Percentiles rank a stretch among this genome's conserved stretches.
These are phyloP conservation scores for Podospora pseudopauciseta DNA, from an alignment of 495 filamentous ascomycete genomes.

Conservation along the genomic window DNA sequence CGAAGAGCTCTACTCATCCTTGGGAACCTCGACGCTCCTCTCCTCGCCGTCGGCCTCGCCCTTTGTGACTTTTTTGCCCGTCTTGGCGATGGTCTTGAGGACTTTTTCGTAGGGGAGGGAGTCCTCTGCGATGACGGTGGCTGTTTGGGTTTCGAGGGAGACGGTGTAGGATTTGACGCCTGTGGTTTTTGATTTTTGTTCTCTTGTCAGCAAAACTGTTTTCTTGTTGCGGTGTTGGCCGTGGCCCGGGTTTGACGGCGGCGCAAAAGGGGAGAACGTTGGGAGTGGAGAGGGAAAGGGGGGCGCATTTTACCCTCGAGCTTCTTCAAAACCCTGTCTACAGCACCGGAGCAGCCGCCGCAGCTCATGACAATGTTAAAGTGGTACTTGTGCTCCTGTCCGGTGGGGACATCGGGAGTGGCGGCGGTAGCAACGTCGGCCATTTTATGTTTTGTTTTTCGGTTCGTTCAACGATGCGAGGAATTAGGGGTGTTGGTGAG, in stretches of 20 bases:
- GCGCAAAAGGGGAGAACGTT: not conserved
- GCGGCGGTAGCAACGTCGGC: slow-evolving; percentile 28
- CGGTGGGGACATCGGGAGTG: slow-evolving; percentile 10
- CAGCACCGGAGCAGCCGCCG: slow-evolving; percentile 60
- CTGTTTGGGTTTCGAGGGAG: slow-evolving; percentile 77
- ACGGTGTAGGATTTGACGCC: slow-evolving; percentile 85
- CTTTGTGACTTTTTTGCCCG: slow-evolving; percentile 81
- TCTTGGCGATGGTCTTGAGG: slow-evolving; percentile 87
- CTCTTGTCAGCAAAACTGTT: not conserved
- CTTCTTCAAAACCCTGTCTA: slow-evolving; percentile 93
- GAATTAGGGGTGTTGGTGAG: not conserved
- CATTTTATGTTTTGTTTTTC: slow-evolving; percentile 34
- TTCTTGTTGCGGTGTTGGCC: no score
- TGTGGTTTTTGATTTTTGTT: slow-evolving; percentile 31
- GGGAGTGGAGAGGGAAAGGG: slow-evolving; percentile 10
- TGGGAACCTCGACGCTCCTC: slow-evolving; percentile 44
- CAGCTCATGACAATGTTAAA: slow-evolving; percentile 67
- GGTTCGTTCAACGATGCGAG: not conserved
- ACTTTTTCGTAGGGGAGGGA: slow-evolving; percentile 73
- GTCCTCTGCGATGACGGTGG: slow-evolving; percentile 62
- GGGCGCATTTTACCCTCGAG: slow-evolving; percentile 62
- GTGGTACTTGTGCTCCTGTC: slow-evolving; percentile 55
- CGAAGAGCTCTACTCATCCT: slow-evolving; percentile 21
- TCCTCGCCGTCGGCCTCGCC: slow-evolving; percentile 58
- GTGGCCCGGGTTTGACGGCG: not conserved